Evolutionary conservation across 2,329 filamentous ascomycete species (phyloP).

Genomic region (Coccinonectria pachysandricola): DNA sequence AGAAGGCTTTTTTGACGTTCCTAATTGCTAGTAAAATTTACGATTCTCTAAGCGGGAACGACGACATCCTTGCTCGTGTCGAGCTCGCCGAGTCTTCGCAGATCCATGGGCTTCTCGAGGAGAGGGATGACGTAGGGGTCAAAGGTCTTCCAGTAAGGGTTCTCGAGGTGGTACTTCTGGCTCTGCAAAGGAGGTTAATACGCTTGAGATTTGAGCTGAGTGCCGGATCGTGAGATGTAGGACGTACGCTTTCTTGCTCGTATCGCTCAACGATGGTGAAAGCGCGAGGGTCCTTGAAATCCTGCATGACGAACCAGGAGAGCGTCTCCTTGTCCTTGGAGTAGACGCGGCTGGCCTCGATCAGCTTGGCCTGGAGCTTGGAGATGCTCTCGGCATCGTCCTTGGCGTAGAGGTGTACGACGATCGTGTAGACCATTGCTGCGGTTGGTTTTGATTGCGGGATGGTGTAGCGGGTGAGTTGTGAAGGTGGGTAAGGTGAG

Average conservation of each 20-base stretch:
- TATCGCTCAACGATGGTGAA: conserved; percentile 72
- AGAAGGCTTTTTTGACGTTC: no score
- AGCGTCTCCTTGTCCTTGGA: conserved; percentile 60
- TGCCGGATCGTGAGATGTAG: no score
- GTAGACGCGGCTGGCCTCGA: conserved; percentile 65
- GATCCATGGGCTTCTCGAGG: conserved; percentile 58
- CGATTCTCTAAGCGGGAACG: conserved; percentile 25
- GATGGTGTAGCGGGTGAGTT: no score
- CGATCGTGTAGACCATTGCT: conserved; percentile 58
- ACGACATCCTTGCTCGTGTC: conserved; percentile 42
- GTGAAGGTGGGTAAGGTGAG: no score
- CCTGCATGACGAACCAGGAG: conserved; percentile 71
- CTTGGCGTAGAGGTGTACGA: conserved; percentile 62
- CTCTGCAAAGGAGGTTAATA: no score
- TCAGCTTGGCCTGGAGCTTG: conserved; percentile 61
- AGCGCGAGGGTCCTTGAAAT: conserved; percentile 53
- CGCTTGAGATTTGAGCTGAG: no score
- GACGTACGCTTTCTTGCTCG: conserved; percentile 49
- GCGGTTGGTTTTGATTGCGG: conserved; percentile 1
- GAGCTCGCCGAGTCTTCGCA: conserved; percentile 57
- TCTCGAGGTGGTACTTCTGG: conserved; percentile 54
- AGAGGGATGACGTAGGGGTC: conserved; percentile 63
- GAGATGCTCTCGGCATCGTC: conserved; percentile 51
- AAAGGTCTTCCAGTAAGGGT: conserved; percentile 68
- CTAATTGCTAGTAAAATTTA: no score